These are phyloP conservation scores for Starmera amethionina DNA, from an alignment of 805 yeast genomes.

Conservation along the genomic window DNA sequence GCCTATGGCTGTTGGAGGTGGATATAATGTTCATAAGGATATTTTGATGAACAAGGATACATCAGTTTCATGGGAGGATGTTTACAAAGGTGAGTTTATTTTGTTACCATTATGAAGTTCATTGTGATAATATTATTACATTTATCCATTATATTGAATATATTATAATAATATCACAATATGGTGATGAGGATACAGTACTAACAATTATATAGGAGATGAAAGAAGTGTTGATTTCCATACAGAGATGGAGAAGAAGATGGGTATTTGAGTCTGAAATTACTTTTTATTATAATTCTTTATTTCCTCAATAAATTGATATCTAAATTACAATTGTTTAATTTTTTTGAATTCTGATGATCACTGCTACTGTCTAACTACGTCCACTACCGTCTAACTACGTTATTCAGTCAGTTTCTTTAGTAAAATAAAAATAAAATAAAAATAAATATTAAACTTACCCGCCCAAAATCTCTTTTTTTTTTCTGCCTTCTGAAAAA, in stretches of 20 bases:
- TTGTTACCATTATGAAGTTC: not conserved
- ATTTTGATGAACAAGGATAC: constrained; percentile 72
- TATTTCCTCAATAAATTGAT: not conserved
- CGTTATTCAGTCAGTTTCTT: too few relatives aligned
- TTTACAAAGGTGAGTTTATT: constrained; percentile 43
- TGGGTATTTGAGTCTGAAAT: constrained; percentile 13
- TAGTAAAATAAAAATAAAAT: too few relatives aligned
- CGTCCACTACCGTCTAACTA: too few relatives aligned
- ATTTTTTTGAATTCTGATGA: too few relatives aligned
- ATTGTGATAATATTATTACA: not conserved
- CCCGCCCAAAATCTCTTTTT: too few relatives aligned
- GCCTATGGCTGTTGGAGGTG: constrained; percentile 54
- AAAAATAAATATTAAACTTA: too few relatives aligned
- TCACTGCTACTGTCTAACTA: not conserved
- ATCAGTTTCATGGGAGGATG: constrained; percentile 87
- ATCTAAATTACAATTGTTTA: too few relatives aligned
- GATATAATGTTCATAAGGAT: constrained; percentile 58
- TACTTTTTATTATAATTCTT: not conserved
- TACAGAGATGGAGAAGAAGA: constrained; percentile 59
- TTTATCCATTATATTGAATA: too few relatives aligned
- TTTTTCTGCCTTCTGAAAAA: too few relatives aligned
- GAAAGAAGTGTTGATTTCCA: constrained; percentile 48
- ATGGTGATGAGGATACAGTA: not conserved
- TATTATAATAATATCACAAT: too few relatives aligned
- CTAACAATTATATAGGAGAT: constrained; percentile 23